Evolutionary conservation across 2,329 filamentous ascomycete species (phyloP), one percentile per base, ranked within the genome.

Genomic region (Bipolaris zeicola): DNA sequence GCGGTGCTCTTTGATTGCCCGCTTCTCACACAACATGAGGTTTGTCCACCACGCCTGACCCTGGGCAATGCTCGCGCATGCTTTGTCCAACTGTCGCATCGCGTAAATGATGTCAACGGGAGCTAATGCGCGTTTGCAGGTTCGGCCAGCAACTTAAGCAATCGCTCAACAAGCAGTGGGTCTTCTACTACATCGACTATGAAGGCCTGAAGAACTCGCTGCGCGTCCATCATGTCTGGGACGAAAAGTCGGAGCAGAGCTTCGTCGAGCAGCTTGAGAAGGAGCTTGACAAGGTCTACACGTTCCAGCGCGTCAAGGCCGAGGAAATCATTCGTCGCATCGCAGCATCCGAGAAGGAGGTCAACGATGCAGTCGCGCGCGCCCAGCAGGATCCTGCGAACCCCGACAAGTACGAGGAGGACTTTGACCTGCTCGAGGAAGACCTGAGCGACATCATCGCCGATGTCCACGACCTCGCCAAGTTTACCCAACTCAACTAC

Each of bases 101-200:
- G 52, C 49, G 44, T 36, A 34, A 33, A 60, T 67, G 62, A 62
- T 61, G 60, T 64, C 61, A 63, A 63, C 60, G 58, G 60, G 53
- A 56, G 61, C 71, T 74, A 68, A 74, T 59, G 52, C 58, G 52
- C 26, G 49, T 52, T 41, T 53, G 50, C 64, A 89, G 86, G 84
- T 99, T 98, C 83, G 95, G 95, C 76, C 91, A 97, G 79, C 93
- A 99, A 84, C 87, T 99, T 72, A 92, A 92, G 64, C 94, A 92
- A 71, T 97, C 93, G 75, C 85, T 96, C 73, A 96, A 98, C 79
- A 92, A 91, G 82, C 93, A 98, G 80, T 99, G 96, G 81, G 89
- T 93, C 77, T 96, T 93, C 88, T 92, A 96, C 82, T 99, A 99
- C 81, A 97, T 99, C 79, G 90, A 92, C 79, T 99, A 99, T 80